Evolutionary conservation across 257 asterid species (phyloP).

Genomic region (Rhazya stricta): DNA sequence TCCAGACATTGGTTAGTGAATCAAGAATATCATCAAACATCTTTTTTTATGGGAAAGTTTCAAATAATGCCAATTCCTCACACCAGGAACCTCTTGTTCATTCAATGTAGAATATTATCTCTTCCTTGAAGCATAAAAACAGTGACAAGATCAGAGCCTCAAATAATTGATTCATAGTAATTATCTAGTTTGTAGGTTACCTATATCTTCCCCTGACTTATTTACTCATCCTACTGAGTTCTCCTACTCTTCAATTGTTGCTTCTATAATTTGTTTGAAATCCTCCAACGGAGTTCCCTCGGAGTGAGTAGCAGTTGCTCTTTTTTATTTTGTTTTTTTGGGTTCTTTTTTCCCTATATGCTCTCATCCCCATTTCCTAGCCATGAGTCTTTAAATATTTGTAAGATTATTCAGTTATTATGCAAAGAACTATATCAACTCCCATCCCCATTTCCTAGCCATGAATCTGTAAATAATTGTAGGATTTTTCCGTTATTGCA

Average conservation of each 20-base stretch:
- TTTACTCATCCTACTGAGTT: not conserved
- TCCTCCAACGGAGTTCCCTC: not conserved
- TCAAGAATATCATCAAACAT: not conserved
- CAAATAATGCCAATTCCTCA: not conserved
- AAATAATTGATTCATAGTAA: not conserved
- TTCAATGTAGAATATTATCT: not conserved
- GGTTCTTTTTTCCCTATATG: not conserved
- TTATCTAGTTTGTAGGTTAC: not conserved
- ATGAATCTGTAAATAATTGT: not conserved
- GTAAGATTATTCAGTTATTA: not conserved
- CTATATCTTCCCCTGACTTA: not conserved
- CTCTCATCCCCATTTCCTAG: not conserved
- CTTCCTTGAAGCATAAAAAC: not conserved
- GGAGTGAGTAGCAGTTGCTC: not conserved
- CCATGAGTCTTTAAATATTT: not conserved
- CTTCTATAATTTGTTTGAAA: not conserved
- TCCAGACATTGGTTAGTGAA: not conserved
- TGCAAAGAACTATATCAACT: not conserved
- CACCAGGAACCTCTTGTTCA: not conserved
- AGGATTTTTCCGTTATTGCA: not conserved
- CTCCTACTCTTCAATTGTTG: not conserved
- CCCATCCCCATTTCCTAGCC: not conserved
- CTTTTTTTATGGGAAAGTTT: slow-evolving; percentile 1
- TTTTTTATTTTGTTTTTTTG: not conserved
- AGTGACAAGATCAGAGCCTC: not conserved